Conservation (phyloP, 768 basidiomycete genomes). For the Agrocybe pediades region DNA sequence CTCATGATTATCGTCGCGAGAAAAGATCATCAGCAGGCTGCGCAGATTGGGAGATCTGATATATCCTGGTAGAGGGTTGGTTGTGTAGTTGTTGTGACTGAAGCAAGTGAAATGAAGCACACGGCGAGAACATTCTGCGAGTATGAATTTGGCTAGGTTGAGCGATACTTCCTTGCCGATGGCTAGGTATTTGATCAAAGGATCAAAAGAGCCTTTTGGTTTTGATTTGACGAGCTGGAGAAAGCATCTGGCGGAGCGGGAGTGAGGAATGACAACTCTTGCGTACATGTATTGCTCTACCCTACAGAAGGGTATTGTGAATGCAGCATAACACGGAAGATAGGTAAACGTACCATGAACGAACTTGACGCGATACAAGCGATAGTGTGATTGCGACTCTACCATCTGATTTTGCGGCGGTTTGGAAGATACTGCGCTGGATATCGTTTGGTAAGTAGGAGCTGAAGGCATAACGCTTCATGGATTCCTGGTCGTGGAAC, state of each 20-base stretch:
- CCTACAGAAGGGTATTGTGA: slow-evolving; percentile 14
- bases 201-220: slow-evolving; percentile 1
- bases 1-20: background rate
- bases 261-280: slow-evolving; percentile 24
- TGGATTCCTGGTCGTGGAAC: background rate
- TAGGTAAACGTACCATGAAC: slow-evolving; percentile 26
- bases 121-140: slow-evolving; percentile 2
- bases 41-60: slow-evolving; percentile 6
- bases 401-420: slow-evolving; percentile 21
- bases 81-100: slow-evolving; percentile 3
- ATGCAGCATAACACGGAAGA: background rate
- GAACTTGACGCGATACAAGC: slow-evolving; percentile 24
- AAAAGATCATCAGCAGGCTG: slow-evolving; percentile 13
- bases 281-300: slow-evolving; percentile 29
- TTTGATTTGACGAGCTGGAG: slow-evolving; percentile 17
- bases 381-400: slow-evolving; percentile 21
- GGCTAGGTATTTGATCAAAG: slow-evolving; percentile 9
- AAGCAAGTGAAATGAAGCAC: slow-evolving; percentile 8
- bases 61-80: slow-evolving; percentile 4
- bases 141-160: slow-evolving; percentile 5
- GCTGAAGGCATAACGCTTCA: background rate
- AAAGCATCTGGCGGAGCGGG: slow-evolving; percentile 19
- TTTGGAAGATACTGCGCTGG: slow-evolving; percentile 26
- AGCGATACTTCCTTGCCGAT: slow-evolving; percentile 6
- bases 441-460: slow-evolving; percentile 24